phyloP scores from a whole-genome alignment of 2,329 filamentous ascomycete genomes.

The Fusarium chaquense region DNA sequence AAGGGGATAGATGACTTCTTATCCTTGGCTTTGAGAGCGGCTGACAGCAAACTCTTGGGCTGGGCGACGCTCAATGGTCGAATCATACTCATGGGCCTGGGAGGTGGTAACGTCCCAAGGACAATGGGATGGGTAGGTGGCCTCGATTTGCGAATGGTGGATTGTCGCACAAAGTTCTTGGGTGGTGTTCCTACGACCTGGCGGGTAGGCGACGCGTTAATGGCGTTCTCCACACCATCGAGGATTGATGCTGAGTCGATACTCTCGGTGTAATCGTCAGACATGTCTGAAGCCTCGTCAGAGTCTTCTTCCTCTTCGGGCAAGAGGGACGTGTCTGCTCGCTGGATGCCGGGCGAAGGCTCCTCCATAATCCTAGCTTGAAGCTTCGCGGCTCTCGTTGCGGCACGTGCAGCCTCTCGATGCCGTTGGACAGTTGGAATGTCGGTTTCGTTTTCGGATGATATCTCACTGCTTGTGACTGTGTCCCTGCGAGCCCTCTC shows the following conservation, averaged over 20 bases:
- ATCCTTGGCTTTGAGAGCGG: slow-evolving; percentile 78
- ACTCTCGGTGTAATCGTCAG: slow-evolving; percentile 74
- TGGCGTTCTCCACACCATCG: slow-evolving; percentile 70
- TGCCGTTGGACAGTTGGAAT: slow-evolving; percentile 73
- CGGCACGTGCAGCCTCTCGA: slow-evolving; percentile 70
- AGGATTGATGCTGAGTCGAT: slow-evolving; percentile 79
- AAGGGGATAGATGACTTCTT: slow-evolving; percentile 77
- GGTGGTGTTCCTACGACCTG: slow-evolving; percentile 74
- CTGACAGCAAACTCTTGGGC: slow-evolving; percentile 77
- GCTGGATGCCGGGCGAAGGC: slow-evolving; percentile 55
- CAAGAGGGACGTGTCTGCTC: slow-evolving; percentile 63
- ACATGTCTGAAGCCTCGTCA: slow-evolving; percentile 72
- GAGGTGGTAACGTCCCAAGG: slow-evolving; percentile 76
- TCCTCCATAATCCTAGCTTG: slow-evolving; percentile 57
- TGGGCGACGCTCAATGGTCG: slow-evolving; percentile 75
- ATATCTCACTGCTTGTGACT: slow-evolving; percentile 84
- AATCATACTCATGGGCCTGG: slow-evolving; percentile 73
- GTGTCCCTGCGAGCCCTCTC: slow-evolving; percentile 79
- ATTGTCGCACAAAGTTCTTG: slow-evolving; percentile 69
- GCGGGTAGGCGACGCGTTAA: slow-evolving; percentile 65
- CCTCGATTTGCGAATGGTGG: slow-evolving; percentile 72
- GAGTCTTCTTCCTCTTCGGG: slow-evolving; percentile 71
- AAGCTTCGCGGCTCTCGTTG: slow-evolving; percentile 57
- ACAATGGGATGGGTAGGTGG: slow-evolving; percentile 67
- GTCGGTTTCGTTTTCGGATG: slow-evolving; percentile 84